Percentiles rank a stretch among this genome's conserved stretches.
Evolutionary conservation across 805 yeast genomes (phyloP).

Genomic region (Metschnikowia orientalis): DNA sequence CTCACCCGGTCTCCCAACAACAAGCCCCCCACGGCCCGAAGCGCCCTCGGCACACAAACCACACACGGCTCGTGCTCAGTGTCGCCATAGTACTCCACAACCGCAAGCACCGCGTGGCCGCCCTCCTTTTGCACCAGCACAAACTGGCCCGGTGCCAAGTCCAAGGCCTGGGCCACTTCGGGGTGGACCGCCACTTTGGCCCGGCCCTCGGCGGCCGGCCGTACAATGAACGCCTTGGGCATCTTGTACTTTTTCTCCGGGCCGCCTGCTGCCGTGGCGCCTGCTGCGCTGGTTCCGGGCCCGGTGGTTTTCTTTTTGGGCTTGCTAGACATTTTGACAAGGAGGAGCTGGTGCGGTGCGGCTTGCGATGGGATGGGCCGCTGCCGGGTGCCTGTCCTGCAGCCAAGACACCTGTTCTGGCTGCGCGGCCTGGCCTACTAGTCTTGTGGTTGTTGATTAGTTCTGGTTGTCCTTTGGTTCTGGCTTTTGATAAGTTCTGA

Average conservation of each 20-base stretch:
- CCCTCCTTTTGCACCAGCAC: slow-evolving; percentile 45
- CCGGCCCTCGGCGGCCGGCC: slow-evolving; percentile 26
- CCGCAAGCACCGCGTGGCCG: slow-evolving; percentile 37
- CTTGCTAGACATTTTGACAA: slow-evolving; percentile 16
- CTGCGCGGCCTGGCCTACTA: no score
- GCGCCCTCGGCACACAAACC: slow-evolving; percentile 22
- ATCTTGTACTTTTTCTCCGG: slow-evolving; percentile 31
- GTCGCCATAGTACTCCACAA: slow-evolving; percentile 34
- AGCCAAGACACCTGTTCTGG: no score
- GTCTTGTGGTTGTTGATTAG: background rate
- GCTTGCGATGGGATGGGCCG: no score
- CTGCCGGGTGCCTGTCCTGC: no score
- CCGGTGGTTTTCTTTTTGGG: slow-evolving; percentile 25
- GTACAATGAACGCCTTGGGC: slow-evolving; percentile 38
- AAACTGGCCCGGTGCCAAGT: slow-evolving; percentile 42
- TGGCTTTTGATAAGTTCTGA: no score
- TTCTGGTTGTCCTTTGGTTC: background rate
- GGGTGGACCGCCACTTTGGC: slow-evolving; percentile 40
- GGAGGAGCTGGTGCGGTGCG: background rate
- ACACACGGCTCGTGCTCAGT: slow-evolving; percentile 31
- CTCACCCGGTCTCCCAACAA: slow-evolving; percentile 46
- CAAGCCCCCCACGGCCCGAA: slow-evolving; percentile 34
- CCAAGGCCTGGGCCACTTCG: slow-evolving; percentile 44
- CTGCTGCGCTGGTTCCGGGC: slow-evolving; percentile 12
- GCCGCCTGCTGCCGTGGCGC: slow-evolving; percentile 16